Evolutionary conservation across 768 basidiomycete genomes (phyloP), one percentile per base, ranked within the genome.

Genomic region (Porpolomopsis calyptriformis): DNA sequence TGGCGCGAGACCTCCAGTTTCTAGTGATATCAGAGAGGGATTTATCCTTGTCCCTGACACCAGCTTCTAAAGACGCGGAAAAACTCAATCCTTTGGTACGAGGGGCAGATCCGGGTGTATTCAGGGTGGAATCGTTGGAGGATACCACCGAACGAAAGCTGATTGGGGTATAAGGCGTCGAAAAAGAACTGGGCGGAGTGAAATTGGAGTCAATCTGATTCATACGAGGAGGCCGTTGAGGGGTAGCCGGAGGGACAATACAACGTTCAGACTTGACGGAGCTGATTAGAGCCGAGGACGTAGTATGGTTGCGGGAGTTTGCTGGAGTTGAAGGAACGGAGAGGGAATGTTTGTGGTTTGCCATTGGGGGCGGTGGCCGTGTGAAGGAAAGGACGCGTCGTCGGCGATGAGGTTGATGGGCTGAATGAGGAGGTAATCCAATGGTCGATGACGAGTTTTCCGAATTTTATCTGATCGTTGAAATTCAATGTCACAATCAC

Each of bases 1-100:
- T 77, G 42, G 82, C 80, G 41, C 82, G 69, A 24, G 74, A 78
- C 46, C 84, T 72, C 85, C 85, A 87, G 57, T 76, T 84, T 26
- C 73, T 71, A 4, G 80, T 73, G 31, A 78, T 72, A 57, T 82
- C 77, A 12, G 77, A 74, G 19, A 78, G 65, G 55, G 70, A 73
- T 14, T 65, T 63, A 47, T 52, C 56, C 34, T 46, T 49, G 23
- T 45, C 10, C 43, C 51, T 39, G 31, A 53, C 49, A 46, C 47
- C 27, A 50, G 53, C 60, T 22, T 55, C 47, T 51, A 58, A 18
- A 61, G 60, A 31, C 22, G 68, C 67, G 53, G 67, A 57, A 58
- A 71, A 59, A 43, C 68, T 72, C 51, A 72, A 71, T 42, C 64
- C 51, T 51, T 60, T 61, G 9, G 34, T 31, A 10, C 43, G 33